phyloP scores from a whole-genome alignment of 345 rosid genomes.

The Clausena lansium region DNA sequence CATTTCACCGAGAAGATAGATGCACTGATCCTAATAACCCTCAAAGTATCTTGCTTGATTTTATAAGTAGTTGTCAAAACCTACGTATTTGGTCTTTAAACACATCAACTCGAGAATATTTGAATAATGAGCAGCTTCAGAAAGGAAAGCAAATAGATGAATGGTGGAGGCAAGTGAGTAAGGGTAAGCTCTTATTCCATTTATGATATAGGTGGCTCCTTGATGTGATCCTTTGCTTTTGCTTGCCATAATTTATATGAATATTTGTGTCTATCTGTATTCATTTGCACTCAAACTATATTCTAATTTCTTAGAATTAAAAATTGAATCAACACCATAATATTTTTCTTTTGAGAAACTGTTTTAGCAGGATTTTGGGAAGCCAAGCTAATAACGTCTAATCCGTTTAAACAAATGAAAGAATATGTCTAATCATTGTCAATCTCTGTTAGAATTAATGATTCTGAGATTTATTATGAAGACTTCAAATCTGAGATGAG shows the following conservation, averaged over 20 bases:
- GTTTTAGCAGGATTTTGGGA: neutral
- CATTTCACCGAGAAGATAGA: conserved; percentile 93
- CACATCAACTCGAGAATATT: conserved; percentile 74
- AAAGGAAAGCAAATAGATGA: conserved; percentile 99
- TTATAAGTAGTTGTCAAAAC: conserved; percentile 94
- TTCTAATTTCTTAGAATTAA: neutral
- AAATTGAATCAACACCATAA: neutral
- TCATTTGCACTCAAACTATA: neutral
- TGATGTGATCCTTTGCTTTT: conserved; percentile 9
- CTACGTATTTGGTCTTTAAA: conserved; percentile 94
- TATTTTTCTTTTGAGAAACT: neutral
- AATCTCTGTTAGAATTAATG: neutral
- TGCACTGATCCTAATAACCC: conserved; percentile 86
- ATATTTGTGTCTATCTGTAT: neutral
- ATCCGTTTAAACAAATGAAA: too few species aligned
- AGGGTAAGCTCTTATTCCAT: conserved; percentile 48
- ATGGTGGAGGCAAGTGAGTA: conserved; percentile 93
- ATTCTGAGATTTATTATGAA: too few species aligned
- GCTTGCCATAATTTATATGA: neutral
- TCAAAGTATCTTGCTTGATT: conserved; percentile 94
- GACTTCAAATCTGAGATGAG: neutral
- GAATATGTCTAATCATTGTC: too few species aligned
- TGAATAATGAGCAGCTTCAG: conserved; percentile 85
- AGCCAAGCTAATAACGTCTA: neutral
- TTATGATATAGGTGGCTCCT: neutral